Base-by-base conservation (phyloP, 139 green algal species). In the Micractinium conductrix region DNA sequence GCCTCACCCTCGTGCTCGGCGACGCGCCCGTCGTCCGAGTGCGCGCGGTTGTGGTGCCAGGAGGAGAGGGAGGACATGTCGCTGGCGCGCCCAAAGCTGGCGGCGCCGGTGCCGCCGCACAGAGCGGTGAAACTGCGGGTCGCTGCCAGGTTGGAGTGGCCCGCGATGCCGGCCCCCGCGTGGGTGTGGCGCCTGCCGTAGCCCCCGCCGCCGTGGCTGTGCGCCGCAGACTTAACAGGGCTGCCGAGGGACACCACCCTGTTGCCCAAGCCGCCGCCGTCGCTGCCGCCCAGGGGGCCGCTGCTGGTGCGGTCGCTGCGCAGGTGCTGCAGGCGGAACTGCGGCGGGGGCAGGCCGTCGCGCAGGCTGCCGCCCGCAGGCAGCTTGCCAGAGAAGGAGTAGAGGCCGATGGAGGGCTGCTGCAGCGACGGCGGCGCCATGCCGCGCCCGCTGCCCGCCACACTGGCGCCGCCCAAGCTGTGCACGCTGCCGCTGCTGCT, bases 401-500 rank as follows among this genome's bases (percentile, higher is more conserved):
- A n/a, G n/a, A n/a, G n/a, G n/a, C n/a, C n/a, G n/a, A n/a, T n/a
- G n/a, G n/a, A n/a, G n/a, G n/a, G n/a, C n/a, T n/a, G n/a, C n/a
- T n/a, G n/a, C n/a, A 37, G 0, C 21, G 71, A 62, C 30, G 73
- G 26, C 35, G 44, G 73, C 14, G 8, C 38, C 21, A 35, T 28
- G 33, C 75, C 75, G 9, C 75, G 75, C 5, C 5, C 53, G 37
- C 53, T 72, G 75, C 75, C 75, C 37, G 75, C 75, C 24, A 38
- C 75, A 55, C 75, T 81, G 37, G 40, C 75, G 38, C 55, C 75
- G 24, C 75, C 75, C 55, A 70, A 14, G n/a, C 78, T 83, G 42
- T 42, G 78, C 78, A 73, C 78, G 78, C 78, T 83, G 78, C 78
- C n/a, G 42, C 78, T 83, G 60, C 78, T 83, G 40, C 33, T 14